Conservation (phyloP, 495 filamentous ascomycete genomes). For the Penicillium simplicissimum region DNA sequence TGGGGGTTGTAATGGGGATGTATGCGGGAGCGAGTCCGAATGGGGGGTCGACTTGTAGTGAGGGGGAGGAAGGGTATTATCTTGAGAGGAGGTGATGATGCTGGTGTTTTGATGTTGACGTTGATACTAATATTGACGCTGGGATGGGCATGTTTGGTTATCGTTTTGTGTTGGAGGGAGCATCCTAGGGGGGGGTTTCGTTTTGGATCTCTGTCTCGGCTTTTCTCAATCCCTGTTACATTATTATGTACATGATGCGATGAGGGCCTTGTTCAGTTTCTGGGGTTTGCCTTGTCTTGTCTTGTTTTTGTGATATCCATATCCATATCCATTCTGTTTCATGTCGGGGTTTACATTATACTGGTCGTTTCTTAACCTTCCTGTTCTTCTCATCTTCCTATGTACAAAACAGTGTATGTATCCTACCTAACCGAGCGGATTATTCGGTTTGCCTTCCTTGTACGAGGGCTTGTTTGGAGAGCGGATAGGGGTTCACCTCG, state of each 20-base stretch:
- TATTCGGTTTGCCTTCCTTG: too few relatives aligned
- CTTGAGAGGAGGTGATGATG: slow-evolving; percentile 3
- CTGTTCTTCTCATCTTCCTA: neutral
- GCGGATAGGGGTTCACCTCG: too few relatives aligned
- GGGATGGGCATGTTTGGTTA: neutral
- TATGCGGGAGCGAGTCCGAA: neutral
- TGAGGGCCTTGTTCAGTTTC: neutral
- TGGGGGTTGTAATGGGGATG: neutral
- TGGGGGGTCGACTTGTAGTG: neutral
- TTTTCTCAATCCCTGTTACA: neutral
- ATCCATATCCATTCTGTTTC: too few relatives aligned
- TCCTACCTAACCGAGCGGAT: neutral
- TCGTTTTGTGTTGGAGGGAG: neutral
- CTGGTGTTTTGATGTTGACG: neutral
- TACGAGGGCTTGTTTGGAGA: too few relatives aligned
- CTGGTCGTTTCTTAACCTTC: slow-evolving; percentile 10
- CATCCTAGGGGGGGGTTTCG: neutral
- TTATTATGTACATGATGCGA: neutral
- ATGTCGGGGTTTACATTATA: neutral
- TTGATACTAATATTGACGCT: neutral
- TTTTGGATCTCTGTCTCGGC: neutral
- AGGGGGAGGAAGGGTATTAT: slow-evolving; percentile 1
- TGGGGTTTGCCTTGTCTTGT: neutral
- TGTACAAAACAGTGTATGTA: neutral
- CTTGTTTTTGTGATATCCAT: slow-evolving; percentile 5